These are phyloP conservation scores for Phytophthora uliginosa DNA, from an alignment of 352 stramenopile genomes.

Conservation along the genomic window DNA sequence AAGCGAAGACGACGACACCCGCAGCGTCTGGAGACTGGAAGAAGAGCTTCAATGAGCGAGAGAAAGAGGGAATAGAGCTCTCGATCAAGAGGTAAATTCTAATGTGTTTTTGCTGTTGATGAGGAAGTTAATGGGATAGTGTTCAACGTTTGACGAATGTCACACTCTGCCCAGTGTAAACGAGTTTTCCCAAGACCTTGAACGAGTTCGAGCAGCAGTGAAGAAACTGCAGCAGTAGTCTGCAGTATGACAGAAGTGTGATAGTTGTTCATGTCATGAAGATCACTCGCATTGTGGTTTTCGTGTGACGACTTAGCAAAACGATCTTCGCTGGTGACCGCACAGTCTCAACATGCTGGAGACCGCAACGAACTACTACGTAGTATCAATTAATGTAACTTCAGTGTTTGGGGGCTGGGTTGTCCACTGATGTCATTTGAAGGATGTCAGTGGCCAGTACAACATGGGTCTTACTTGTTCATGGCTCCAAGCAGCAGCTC, in stretches of 20 bases:
- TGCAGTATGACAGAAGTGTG: neutral
- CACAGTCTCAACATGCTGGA: too few relatives aligned
- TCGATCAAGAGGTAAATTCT: slow-evolving; percentile 34
- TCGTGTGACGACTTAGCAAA: neutral
- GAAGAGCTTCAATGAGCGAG: slow-evolving; percentile 26
- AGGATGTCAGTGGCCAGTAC: neutral
- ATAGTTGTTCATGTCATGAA: neutral
- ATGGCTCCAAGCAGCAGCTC: slow-evolving; percentile 56
- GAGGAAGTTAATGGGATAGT: neutral
- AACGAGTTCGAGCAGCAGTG: slow-evolving; percentile 31
- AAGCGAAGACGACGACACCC: slow-evolving; percentile 17
- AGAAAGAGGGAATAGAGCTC: slow-evolving; percentile 28
- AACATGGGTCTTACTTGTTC: slow-evolving; percentile 13
- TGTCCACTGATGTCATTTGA: slow-evolving; percentile 15
- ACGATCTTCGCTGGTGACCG: too few relatives aligned
- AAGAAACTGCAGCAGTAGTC: slow-evolving; percentile 22
- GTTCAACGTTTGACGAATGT: neutral
- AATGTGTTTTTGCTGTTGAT: neutral
- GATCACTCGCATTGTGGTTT: neutral
- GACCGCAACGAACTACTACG: neutral
- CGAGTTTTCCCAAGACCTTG: slow-evolving; percentile 35
- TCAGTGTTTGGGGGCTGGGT: neutral
- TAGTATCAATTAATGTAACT: slow-evolving; percentile 17
- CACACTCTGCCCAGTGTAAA: slow-evolving; percentile 14
- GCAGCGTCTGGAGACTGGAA: slow-evolving; percentile 13